Percentiles rank a stretch among this genome's conserved stretches.
Evolutionary conservation across 305 asterid species (phyloP).

Genomic region (Fraxinus latifolia): DNA sequence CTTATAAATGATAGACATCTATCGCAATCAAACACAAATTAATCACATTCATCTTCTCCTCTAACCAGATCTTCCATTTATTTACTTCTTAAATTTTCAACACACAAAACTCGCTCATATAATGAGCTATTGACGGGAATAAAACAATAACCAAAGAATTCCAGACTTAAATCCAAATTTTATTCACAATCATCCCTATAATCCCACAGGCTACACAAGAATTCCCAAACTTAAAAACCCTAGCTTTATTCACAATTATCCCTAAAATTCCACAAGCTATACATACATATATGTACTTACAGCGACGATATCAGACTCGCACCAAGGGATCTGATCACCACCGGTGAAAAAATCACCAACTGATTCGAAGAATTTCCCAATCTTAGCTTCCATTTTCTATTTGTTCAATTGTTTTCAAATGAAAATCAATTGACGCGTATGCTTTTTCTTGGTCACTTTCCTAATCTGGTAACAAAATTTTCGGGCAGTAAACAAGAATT

Average conservation of each 20-base stretch:
- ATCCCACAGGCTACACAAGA: neutral
- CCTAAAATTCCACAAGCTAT: neutral
- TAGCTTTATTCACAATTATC: constrained; percentile 7
- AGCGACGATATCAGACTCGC: constrained; percentile 56
- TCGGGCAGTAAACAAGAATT: neutral
- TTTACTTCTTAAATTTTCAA: constrained; percentile 4
- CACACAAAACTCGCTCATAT: constrained; percentile 10
- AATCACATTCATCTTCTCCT: neutral
- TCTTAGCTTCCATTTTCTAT: constrained; percentile 54
- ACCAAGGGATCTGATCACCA: constrained; percentile 81
- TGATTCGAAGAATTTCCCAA: constrained; percentile 59
- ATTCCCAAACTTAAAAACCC: constrained; percentile 14
- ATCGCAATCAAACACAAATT: neutral
- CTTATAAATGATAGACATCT: neutral
- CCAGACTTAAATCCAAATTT: neutral
- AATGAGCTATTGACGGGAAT: neutral
- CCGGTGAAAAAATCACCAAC: constrained; percentile 66
- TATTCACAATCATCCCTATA: neutral
- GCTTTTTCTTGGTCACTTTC: neutral
- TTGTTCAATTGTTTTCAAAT: neutral
- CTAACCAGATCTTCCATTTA: neutral
- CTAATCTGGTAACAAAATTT: neutral
- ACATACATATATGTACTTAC: constrained; percentile 35
- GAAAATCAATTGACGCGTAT: neutral
- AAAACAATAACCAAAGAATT: constrained; percentile 5